Evolutionary conservation across 768 basidiomycete species (phyloP), one percentile per base, ranked within the genome.

Genomic region (Podaxis sp.): DNA sequence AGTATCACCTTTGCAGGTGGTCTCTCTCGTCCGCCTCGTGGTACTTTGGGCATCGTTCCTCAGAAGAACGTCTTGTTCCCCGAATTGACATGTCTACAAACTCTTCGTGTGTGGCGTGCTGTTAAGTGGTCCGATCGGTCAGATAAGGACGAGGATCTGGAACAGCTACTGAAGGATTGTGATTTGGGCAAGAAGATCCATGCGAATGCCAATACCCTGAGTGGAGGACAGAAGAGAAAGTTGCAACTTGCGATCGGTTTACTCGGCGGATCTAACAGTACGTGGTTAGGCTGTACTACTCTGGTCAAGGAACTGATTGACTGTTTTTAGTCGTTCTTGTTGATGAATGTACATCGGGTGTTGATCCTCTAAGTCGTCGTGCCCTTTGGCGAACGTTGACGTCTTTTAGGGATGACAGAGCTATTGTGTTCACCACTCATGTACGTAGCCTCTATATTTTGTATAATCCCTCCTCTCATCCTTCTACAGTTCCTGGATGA

Each of bases 51-150:
- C 1, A 87, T 93, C 62, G 90, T 91, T 0, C 89, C 90, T 0
- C 91, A 93, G 75, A 91, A 90, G 76, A 92, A 93, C 67, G 90
- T 93, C 4, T 78, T 93, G 2, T 90, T 92, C 70, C 84, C 89
- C 0, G 90, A 92, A 58, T 75, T 93, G 20, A 82, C 87, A 1
- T 92, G 90, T 70, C 76, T 85, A 53, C 88, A 93, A 74, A 91
- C 89, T 1, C 75, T 93, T 15, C 77, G 80, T 1, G 82, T 93
- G 33, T 93, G 90, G 90, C 78, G 75, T 50, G 87, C 87, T 6
- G 82, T 93, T 66, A 93, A 93, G 70, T 80, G 81, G 73, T 84
- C 84, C n/a, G 69, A 75, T 4, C 72, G 74, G 66, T 76, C 81
- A 1, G 69, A 72, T 12, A 72, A 67, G 11, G 76, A 83, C 20